phyloP scores from a whole-genome alignment of 768 basidiomycete genomes.

The Auricularia heimuer region DNA sequence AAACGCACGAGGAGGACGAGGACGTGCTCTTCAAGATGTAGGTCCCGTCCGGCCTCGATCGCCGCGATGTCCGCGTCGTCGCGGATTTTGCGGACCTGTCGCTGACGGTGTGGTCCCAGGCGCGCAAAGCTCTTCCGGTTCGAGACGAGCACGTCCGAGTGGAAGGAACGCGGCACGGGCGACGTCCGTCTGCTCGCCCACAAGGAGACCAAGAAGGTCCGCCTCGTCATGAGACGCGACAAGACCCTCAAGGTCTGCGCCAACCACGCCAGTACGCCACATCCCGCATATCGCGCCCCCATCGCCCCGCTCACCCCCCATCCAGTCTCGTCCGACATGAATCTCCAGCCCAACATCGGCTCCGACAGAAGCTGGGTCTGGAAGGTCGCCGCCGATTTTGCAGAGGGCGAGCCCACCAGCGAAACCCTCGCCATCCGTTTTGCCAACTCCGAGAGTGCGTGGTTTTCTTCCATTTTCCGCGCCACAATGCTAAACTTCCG shows the following conservation, averaged over 20 bases:
- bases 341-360: conserved; percentile 92
- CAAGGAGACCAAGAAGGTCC: conserved; percentile 82
- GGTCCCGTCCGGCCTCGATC: conserved; percentile 25
- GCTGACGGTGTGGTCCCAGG: conserved; percentile 34
- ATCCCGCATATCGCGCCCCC: not conserved
- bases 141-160: conserved; percentile 64
- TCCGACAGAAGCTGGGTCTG: conserved; percentile 99
- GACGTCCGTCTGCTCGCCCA: conserved; percentile 88
- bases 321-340: conserved; percentile 82
- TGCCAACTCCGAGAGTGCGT: conserved; percentile 88
- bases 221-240: conserved; percentile 98
- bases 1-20: conserved; percentile 94
- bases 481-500: too few species aligned
- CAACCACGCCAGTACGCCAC: conserved; percentile 72
- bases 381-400: conserved; percentile 92
- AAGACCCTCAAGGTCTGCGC: conserved; percentile 99
- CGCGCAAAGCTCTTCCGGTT: conserved; percentile 98
- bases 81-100: not conserved
- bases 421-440: conserved; percentile 99
- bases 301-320: not conserved
- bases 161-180: conserved; percentile 98
- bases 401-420: conserved; percentile 78
- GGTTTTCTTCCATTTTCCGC: too few species aligned
- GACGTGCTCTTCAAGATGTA: conserved; percentile 92
- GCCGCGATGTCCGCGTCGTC: not conserved